Base-by-base conservation (phyloP, 1,139 yeast genomes). In the Candida dubliniensis region DNA sequence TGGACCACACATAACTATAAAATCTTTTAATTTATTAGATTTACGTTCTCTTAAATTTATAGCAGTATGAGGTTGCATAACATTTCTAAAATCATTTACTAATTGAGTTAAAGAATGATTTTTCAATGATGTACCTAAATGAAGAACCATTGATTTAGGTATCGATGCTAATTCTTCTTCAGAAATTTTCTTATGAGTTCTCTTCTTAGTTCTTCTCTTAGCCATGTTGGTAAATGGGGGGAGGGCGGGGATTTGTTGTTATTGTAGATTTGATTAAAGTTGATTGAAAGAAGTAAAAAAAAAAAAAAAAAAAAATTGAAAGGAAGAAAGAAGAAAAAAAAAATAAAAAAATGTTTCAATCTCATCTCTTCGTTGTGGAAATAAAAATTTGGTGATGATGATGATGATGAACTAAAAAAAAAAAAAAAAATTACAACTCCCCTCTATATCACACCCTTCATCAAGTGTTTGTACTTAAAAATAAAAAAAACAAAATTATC, bases 21-120 rank as follows among this genome's bases (percentile, higher is more conserved):
- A 93, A 66, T 93, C 99, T 63, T 86, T 87, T 52, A 93, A 74
- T 59, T 83, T 85, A 64, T 95, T 95, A 38, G 88, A 75, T 63
- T 88, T 88, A 42, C 98, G 75, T 66, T 95, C 99, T 53, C 84
- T 77, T 50, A 95, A 76, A 54, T 82, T 86, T 56, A 89, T 82
- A 13, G 98, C 97, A 4, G 99, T 93, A 58, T 93, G 96, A 25
- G 99, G 99, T 61, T 89, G 95, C 97, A 93, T 90, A 51, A 89
- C 81, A 51, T 79, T 80, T 61, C 99, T 79, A 64, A 91, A 83
- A 63, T 93, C 99, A 51, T 77, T 76, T 14, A 91, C 97, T 48
- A 93, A 74, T 63, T 88, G 96, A 35, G 87, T 76, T 52, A 95
- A 71, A 2, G 96, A 81, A 55, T 86, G 90, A 60, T 93, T 91